Evolutionary conservation across 2,329 filamentous ascomycete species (phyloP), one percentile per base, ranked within the genome.

Genomic region (Lomentospora prolificans): DNA sequence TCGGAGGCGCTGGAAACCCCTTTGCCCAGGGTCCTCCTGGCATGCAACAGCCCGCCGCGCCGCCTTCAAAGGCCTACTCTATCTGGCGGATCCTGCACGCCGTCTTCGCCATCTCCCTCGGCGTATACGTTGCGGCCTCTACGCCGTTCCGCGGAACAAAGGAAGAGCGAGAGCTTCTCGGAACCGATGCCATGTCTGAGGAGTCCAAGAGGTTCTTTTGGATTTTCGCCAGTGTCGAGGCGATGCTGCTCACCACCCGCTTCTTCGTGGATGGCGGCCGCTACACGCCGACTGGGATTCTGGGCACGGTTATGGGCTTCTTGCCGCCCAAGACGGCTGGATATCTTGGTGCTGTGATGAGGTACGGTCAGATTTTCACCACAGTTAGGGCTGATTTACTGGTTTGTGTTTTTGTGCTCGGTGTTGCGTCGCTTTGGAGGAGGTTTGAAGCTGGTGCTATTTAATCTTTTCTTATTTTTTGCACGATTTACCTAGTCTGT

Each of bases 171-270:
- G 76, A 81, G 55, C 68, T 73, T 28, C 66, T 69, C 8, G 64
- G 64, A 19, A 55, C 59, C 12, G 66, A 64, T 50, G 60, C 65
- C 56, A 61, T 72, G 55, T 67, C 68, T 53, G 65, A 66, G 56
- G 65, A 69, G 31, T 66, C 74, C 41, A 73, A 73, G 50, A 75
- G 77, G 59, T 85, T 90, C 69, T 90, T 92, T 69, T 89, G 84
- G 74, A 78, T 87, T n/a, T 94, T 92, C 66, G 85, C 87, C 4
- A 89, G 87, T 0, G 84, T 82, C 30, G 87, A 94, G 71, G 77
- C 89, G 9, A 66, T 89, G 55, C 73, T 92, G 60, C 81, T 92
- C 60, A 86, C 82, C 1, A 84, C 80, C 28, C 76, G 87, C 24
- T 88, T 86, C 66, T 82, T 90, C 61, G 65, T 89, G 10, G 48